Percentiles rank a stretch among this genome's conserved stretches.
Evolutionary conservation across 73 alveolate genomes (phyloP).

Genomic region (Paramecium sexaurelia): DNA sequence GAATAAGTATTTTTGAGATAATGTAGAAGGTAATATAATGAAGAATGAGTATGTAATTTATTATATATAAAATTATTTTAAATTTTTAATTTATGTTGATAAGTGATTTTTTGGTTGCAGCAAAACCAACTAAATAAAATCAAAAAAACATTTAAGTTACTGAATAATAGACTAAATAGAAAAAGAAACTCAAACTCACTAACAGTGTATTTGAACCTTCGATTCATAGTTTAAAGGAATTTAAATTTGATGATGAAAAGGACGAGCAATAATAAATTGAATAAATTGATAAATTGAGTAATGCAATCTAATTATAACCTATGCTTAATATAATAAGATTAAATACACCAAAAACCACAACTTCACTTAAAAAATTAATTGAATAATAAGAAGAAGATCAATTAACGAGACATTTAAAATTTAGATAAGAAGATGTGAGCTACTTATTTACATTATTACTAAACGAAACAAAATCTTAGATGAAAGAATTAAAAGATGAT

Average conservation of each 20-base stretch:
- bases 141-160: neutral
- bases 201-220: neutral
- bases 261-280: neutral
- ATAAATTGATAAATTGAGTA: neutral
- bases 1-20: neutral
- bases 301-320: neutral
- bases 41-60: neutral
- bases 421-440: slow-evolving; percentile 1
- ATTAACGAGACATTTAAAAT: neutral
- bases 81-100: slow-evolving; percentile 25
- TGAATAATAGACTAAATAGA: neutral
- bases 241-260: neutral
- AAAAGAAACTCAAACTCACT: neutral
- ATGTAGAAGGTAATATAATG: neutral
- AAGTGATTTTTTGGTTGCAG: neutral
- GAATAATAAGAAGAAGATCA: neutral
- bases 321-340: neutral
- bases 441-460: neutral
- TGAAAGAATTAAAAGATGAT: slow-evolving; percentile 46
- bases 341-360: neutral
- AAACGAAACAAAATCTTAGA: slow-evolving; percentile 5
- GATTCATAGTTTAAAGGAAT: neutral
- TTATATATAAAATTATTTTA: neutral
- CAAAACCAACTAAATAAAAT: neutral
- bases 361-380: neutral